phyloP scores from a whole-genome alignment of 345 rosid species.

The Citropsis articulata region DNA sequence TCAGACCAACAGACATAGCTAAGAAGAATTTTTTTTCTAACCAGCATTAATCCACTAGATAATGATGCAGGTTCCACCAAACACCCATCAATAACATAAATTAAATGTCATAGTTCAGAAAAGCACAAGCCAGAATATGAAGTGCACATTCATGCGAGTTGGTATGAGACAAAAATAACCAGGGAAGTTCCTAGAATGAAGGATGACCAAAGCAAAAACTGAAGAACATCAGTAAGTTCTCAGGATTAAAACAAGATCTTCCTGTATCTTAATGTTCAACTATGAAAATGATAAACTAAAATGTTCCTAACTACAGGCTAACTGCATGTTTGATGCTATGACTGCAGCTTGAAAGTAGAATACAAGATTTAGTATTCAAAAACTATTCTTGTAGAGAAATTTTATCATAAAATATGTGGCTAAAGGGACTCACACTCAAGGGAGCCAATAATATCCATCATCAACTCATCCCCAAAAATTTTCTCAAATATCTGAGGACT shows the following conservation, averaged over 20 bases:
- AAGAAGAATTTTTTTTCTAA: neutral
- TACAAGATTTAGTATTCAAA: constrained; percentile 7
- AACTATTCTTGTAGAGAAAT: neutral
- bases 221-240: neutral
- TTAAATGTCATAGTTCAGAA: neutral
- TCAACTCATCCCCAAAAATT: constrained; percentile 77
- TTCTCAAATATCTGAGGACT: constrained; percentile 75
- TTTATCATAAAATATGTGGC: neutral
- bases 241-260: neutral
- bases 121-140: neutral
- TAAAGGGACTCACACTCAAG: constrained; percentile 75
- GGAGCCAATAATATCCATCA: constrained; percentile 84
- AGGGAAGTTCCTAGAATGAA: neutral
- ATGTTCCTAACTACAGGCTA: neutral
- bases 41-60: neutral
- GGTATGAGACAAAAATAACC: neutral
- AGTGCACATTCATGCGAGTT: neutral
- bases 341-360: neutral
- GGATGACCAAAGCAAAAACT: neutral
- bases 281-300: neutral
- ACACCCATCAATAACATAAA: neutral
- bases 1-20: neutral
- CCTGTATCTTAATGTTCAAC: neutral
- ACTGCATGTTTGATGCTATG: neutral
- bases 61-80: neutral